These are phyloP conservation scores for Nematodospora valgi DNA, from an alignment of 805 yeast species.

Conservation along the genomic window DNA sequence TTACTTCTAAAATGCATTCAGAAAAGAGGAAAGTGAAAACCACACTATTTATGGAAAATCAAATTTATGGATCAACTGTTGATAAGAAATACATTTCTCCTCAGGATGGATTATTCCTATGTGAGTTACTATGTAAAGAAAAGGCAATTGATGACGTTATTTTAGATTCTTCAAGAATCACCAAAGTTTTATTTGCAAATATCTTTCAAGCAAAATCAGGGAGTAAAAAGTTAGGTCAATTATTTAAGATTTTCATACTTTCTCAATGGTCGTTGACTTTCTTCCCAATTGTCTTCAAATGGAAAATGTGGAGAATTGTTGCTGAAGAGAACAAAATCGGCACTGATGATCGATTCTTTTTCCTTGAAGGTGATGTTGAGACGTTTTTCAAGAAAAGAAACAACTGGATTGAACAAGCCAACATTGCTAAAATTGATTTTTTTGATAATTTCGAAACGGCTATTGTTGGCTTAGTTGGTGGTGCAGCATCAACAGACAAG, in stretches of 20 bases:
- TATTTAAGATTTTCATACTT: conserved; percentile 59
- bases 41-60: conserved; percentile 44
- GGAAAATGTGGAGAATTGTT: conserved; percentile 34
- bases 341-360: conserved; percentile 29
- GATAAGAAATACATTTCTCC: conserved; percentile 56
- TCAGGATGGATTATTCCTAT: conserved; percentile 43
- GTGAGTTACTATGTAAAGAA: conserved; percentile 21
- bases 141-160: conserved; percentile 25
- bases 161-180: conserved; percentile 25
- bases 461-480: conserved; percentile 57
- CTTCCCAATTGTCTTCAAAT: conserved; percentile 47
- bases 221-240: conserved; percentile 52
- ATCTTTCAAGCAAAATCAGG: conserved; percentile 41
- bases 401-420: conserved; percentile 41
- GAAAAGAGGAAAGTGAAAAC: conserved; percentile 32
- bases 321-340: conserved; percentile 20
- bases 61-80: conserved; percentile 54
- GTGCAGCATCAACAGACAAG: conserved; percentile 47
- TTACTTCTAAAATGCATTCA: conserved; percentile 33
- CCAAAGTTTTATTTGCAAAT: conserved; percentile 20
- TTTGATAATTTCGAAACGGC: conserved; percentile 50
- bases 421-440: conserved; percentile 47
- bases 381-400: conserved; percentile 37
- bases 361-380: conserved; percentile 27
- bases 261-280: conserved; percentile 53